Evolutionary conservation across 805 yeast genomes (phyloP).

Genomic region (Candida awuae): DNA sequence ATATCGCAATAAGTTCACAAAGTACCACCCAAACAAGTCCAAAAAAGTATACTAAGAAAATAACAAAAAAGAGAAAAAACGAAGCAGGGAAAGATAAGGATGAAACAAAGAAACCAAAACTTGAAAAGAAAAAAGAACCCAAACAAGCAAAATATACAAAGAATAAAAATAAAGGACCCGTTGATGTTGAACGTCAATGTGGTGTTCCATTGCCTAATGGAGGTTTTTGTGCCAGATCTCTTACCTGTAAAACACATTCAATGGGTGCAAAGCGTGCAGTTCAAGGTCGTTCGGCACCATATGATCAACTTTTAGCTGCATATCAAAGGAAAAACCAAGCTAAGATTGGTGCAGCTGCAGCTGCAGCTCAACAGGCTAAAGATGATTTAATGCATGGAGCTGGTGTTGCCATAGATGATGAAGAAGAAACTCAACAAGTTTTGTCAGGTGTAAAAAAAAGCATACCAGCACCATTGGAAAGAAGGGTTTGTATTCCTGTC

Average conservation of each 20-base stretch:
- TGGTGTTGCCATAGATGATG: conserved; percentile 58
- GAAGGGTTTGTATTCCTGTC: conserved; percentile 62
- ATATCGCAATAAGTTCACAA: no score
- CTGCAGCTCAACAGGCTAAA: conserved; percentile 68
- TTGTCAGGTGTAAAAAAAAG: conserved; percentile 80
- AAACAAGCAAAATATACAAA: conserved; percentile 38
- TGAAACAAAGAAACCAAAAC: conserved; percentile 10
- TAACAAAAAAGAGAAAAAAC: conserved; percentile 3
- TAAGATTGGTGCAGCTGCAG: conserved; percentile 74
- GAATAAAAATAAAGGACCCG: conserved; percentile 66
- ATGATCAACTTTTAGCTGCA: conserved; percentile 77
- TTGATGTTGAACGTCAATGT: conserved; percentile 89
- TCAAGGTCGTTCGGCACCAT: conserved; percentile 85
- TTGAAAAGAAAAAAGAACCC: conserved; percentile 20
- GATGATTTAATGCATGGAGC: conserved; percentile 51
- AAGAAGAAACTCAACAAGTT: conserved; percentile 88
- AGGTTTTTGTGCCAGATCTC: conserved; percentile 91
- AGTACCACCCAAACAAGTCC: no score
- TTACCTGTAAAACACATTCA: conserved; percentile 95
- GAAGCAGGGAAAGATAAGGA: conserved; percentile 21
- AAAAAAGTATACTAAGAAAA: conserved; percentile 7
- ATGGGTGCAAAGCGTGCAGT: conserved; percentile 98
- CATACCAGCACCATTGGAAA: conserved; percentile 75
- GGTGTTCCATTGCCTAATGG: conserved; percentile 93
- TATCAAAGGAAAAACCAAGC: conserved; percentile 92